A percentile compares a stretch with the other conserved stretches of the same genome.
phyloP scores from a whole-genome alignment of 495 filamentous ascomycete genomes.

The Poronia punctata region DNA sequence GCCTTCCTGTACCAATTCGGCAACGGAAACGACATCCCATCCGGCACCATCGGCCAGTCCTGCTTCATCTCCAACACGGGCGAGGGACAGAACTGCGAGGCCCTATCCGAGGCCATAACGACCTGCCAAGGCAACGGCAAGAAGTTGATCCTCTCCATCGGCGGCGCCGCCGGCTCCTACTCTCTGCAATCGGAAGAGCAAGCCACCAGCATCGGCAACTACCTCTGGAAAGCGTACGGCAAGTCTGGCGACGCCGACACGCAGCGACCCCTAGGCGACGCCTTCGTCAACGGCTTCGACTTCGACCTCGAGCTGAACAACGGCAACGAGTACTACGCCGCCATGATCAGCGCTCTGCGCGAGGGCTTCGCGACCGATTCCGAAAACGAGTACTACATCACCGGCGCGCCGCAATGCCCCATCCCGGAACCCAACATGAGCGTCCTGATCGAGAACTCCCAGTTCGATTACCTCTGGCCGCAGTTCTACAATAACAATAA shows the following conservation, averaged over 20 bases:
- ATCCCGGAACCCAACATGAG: slow-evolving; percentile 46
- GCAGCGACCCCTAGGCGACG: slow-evolving; percentile 39
- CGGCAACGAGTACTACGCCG: slow-evolving; percentile 35
- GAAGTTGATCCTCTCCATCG: slow-evolving; percentile 43
- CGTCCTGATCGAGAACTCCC: slow-evolving; percentile 32
- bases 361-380: slow-evolving; percentile 28
- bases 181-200: slow-evolving; percentile 36
- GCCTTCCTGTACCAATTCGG: slow-evolving; percentile 44
- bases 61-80: slow-evolving; percentile 28
- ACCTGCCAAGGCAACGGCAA: slow-evolving; percentile 42
- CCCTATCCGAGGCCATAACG: slow-evolving; percentile 36
- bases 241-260: slow-evolving; percentile 26
- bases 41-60: slow-evolving; percentile 32
- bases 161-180: slow-evolving; percentile 31
- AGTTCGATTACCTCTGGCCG: slow-evolving; percentile 21
- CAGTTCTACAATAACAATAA: slow-evolving; percentile 24
- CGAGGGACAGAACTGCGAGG: slow-evolving; percentile 36
- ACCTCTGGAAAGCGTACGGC: slow-evolving; percentile 47
- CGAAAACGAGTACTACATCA: slow-evolving; percentile 45
- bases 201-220: slow-evolving; percentile 40
- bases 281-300: slow-evolving; percentile 51
- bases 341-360: slow-evolving; percentile 37
- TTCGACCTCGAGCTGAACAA: slow-evolving; percentile 40
- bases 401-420: slow-evolving; percentile 48
- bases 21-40: slow-evolving; percentile 27